These are phyloP conservation scores for Naumovozyma baii DNA, from an alignment of 805 yeast species.

Conservation along the genomic window DNA sequence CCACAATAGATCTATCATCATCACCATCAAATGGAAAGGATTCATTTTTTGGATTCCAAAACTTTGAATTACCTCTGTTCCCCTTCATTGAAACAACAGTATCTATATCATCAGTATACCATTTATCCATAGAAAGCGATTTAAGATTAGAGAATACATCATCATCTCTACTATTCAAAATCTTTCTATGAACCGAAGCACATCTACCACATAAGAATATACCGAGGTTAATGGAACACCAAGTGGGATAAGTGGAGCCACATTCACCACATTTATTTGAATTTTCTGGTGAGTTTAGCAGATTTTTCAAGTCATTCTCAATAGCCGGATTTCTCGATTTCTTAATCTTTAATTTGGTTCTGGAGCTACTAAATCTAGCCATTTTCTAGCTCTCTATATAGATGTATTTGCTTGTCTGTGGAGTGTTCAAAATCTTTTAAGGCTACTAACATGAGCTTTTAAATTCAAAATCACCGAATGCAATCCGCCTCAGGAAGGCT, in stretches of 20 bases:
- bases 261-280: conserved; percentile 76
- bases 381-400: too few species aligned
- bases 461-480: too few species aligned
- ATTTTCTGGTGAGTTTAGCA: conserved; percentile 51
- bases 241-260: conserved; percentile 50
- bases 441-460: too few species aligned
- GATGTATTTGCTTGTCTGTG: too few species aligned
- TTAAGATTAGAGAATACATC: conserved; percentile 53
- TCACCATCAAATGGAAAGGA: conserved; percentile 74
- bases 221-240: conserved; percentile 40
- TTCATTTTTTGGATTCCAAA: conserved; percentile 60
- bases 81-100: conserved; percentile 38
- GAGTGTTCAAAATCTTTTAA: too few species aligned
- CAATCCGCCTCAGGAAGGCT: too few species aligned
- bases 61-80: conserved; percentile 46
- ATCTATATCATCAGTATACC: conserved; percentile 52
- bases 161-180: conserved; percentile 38
- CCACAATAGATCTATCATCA: conserved; percentile 47
- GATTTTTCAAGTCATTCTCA: conserved; percentile 39
- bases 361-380: background rate
- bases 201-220: conserved; percentile 76
- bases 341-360: conserved; percentile 2
- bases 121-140: conserved; percentile 61
- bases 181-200: conserved; percentile 63
- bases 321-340: conserved; percentile 5